Evolutionary conservation across 1,139 yeast species (phyloP), one percentile per base, ranked within the genome.

Genomic region (Kurtzmaniella quercitrusa): DNA sequence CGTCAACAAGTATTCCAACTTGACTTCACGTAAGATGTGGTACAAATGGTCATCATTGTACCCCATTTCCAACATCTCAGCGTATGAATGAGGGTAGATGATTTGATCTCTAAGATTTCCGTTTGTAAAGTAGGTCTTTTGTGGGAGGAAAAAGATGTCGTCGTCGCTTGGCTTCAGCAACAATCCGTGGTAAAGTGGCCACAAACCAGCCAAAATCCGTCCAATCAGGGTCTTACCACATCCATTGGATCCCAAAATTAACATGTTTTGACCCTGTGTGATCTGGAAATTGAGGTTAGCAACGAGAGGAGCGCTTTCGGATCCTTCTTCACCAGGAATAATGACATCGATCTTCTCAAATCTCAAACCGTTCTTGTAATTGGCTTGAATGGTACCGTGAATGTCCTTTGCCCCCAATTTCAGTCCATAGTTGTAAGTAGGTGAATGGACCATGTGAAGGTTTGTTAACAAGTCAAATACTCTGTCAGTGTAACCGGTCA

Each of bases 401-500:
- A 87, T 82, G 51, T 82, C 85, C 27, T 69, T 48, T 42, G 64
- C 52, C n/a, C 75, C 77, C n/a, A 67, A 63, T 42, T 75, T 70
- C 46, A 75, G 75, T 33, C 89, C 88, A 60, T 75, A 85, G 52
- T 75, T 78, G 60, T 81, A 85, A 44, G 78, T 73, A 23, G 75
- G 73, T 19, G 93, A 85, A 62, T 90, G 95, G 7, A 85, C 94
- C 54, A 85, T 79, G 63, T 91, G 97, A 48, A 91, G 70, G 37
- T 84, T 83, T 11, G 87, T 75, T 49, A 91, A 69, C 45, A 91
- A 69, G 25, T 80, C 79, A 65, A 86, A 91, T 1, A 91, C 87
- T 52, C 97, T 70, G 53, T 89, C 93, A 1, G 97, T 89, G 59
- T 87, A 86, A 10, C 97, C 97, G 1, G 96, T 88, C 46, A 91